Evolutionary conservation across 225 moss, liverwort and hornwort genomes (phyloP), one percentile per base, ranked within the genome.

Genomic region (Bryoerythrophyllum caledonicum): DNA sequence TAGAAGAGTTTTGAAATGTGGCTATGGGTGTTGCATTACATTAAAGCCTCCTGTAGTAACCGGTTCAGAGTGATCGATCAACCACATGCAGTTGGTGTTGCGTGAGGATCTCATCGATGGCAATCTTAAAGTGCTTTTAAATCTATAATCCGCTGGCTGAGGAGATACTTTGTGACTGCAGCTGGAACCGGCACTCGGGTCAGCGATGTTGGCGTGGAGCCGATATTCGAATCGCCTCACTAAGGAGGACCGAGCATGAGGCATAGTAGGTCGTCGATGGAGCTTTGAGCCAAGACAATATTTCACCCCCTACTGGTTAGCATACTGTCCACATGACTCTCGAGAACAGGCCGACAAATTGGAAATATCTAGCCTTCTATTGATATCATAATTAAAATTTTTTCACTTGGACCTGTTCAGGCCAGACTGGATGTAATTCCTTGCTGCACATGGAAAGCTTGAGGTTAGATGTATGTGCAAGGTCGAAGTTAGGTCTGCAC

Each of bases 181-280:
- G 96, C 85, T 91, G 66, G 94, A 95, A 80, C 97, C 94, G 44
- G 94, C 94, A 41, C 81, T 93, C 37, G 97, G 97, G 35, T 87
- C 97, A 87, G 93, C 94, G 7, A 79, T 94, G 85, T 85, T 99
- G n/a, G 97, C 94, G 25, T 99, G 97, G 91, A 89, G 74, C 74
- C 90, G 89, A 60, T 80, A 86, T 72, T 59, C 26, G 58, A 70
- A 65, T 65, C 80, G 80, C 70, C 70, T 66, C 51, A 35, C 63
- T 4, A 74, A 77, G 71, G 63, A 65, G 43, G n/a, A 71, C 38
- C 27, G 37, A 67, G 57, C 52, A 25, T 74, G 30, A 68, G 74
- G 60, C 60, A 68, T 68, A 40, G 2, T 23, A 35, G 70, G 70
- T 28, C 15, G n/a, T 54, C 10, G 34, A 26, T 15, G 8, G 41